Base-by-base conservation (phyloP, 148 eudicot genomes). In the Amaranthus hypochondriacus region DNA sequence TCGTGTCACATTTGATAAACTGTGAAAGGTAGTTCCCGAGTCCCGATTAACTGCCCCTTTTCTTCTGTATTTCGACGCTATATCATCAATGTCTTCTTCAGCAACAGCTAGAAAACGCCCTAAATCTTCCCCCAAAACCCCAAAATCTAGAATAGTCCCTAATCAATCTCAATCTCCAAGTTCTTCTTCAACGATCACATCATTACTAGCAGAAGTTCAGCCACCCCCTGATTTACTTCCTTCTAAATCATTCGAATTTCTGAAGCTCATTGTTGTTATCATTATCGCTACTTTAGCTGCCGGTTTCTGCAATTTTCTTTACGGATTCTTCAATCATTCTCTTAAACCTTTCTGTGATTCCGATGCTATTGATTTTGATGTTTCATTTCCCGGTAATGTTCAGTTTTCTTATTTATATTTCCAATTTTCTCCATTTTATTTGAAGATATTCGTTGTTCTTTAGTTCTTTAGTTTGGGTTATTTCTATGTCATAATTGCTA, bases 321-420 rank as follows among this genome's bases (percentile, higher is more conserved):
- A 72, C 58, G 39, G 66, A 59, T 39, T 72, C 39, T 71, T 84
- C 70, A 75, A 74, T 61, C 87, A 80, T 71, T 79, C 69, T 9
- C 68, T 75, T 6, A 75, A 71, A 12, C 96, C 93, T 2, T 91
- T 94, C 58, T 94, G 98, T 60, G 90, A 90, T 70, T 76, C 78
- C 69, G 66, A 79, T 56, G 68, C 62, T 58, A 48, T 47, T 0
- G 88, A 84, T n/a, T 75, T 66, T 15, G 85, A 86, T 66, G 79
- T 77, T 70, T 80, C 75, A 7, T 5, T 81, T 56, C 64, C 81
- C n/a, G 89, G 96, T 89, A 14, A 3, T 66, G 12, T 62, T 13
- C 9, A n/a, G 62, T 39, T 58, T 5, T 57, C 13, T 2, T 28
- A 28, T 28, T 28, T 28, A 28, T 28, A 28, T 28, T 28, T 28